A percentile compares a stretch with the other conserved stretches of the same genome.
Conservation (phyloP, 2,329 filamentous ascomycete genomes). For the Alternaria sp. region DNA sequence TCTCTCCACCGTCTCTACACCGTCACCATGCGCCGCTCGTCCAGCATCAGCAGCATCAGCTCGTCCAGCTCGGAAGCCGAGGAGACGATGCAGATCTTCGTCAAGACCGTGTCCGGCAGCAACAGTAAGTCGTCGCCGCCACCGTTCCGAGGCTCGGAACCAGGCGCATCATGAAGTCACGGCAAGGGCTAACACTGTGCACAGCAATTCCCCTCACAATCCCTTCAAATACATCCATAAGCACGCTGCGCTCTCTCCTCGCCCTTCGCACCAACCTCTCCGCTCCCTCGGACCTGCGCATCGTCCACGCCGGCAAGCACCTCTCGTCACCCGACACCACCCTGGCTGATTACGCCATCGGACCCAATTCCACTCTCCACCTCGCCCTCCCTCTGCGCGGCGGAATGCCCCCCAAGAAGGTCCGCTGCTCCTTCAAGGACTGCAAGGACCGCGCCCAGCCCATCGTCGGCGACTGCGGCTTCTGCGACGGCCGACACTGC, state of each 20-base stretch:
- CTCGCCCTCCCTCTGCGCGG: constrained; percentile 64
- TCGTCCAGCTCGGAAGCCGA: constrained; percentile 53
- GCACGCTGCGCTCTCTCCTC: constrained; percentile 63
- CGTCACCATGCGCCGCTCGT: constrained; percentile 42
- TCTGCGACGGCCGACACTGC: constrained; percentile 94
- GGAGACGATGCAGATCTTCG: constrained; percentile 66
- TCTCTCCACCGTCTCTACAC: constrained; percentile 18
- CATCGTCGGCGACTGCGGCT: constrained; percentile 94
- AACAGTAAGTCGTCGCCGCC: constrained; percentile 54
- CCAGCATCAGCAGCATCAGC: constrained; percentile 52
- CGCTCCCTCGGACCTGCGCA: constrained; percentile 57
- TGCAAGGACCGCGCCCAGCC: constrained; percentile 88
- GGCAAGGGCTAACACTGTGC: constrained; percentile 19
- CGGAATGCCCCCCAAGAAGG: constrained; percentile 71
- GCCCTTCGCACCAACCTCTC: constrained; percentile 63
- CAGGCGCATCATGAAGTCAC: background rate
- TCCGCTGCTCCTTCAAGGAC: constrained; percentile 85
- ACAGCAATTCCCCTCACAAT: constrained; percentile 64
- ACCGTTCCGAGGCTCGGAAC: constrained; percentile 24
- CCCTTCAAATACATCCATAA: constrained; percentile 60
- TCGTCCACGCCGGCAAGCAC: constrained; percentile 65
- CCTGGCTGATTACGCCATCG: constrained; percentile 57
- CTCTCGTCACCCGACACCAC: constrained; percentile 53
- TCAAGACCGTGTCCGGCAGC: constrained; percentile 64
- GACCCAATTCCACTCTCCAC: constrained; percentile 59